phyloP scores from a whole-genome alignment of 2,329 filamentous ascomycete species.

The Fusarium sp. region DNA sequence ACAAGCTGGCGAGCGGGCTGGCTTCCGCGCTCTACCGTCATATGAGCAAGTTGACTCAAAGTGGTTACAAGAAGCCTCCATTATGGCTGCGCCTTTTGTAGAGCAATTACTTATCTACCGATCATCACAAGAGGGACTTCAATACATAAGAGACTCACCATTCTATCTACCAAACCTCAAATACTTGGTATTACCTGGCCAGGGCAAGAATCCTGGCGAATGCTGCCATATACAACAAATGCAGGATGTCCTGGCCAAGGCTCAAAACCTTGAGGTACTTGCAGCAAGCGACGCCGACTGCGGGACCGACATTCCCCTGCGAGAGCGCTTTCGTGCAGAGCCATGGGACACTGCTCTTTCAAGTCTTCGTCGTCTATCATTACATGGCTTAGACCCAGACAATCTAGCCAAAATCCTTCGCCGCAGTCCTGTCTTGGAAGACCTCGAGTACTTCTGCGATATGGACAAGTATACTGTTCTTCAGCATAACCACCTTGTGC shows the following conservation, averaged over 20 bases:
- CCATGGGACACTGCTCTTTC: constrained; percentile 45
- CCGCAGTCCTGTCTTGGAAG: constrained; percentile 44
- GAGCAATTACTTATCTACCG: constrained; percentile 47
- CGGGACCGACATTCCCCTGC: constrained; percentile 44
- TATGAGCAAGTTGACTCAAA: constrained; percentile 46
- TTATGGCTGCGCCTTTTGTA: constrained; percentile 47
- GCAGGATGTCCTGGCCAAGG: constrained; percentile 46
- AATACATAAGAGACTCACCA: constrained; percentile 46
- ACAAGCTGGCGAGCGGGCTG: constrained; percentile 44
- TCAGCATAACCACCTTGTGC: constrained; percentile 39
- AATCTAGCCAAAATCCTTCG: constrained; percentile 46
- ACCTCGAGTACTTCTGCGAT: constrained; percentile 48
- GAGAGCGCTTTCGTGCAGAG: constrained; percentile 45
- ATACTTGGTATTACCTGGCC: constrained; percentile 45
- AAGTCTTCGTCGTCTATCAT: constrained; percentile 43
- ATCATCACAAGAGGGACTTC: constrained; percentile 45
- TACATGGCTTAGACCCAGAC: constrained; percentile 46
- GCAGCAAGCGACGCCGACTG: constrained; percentile 46
- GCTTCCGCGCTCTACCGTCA: constrained; percentile 42
- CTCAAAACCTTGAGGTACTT: constrained; percentile 44
- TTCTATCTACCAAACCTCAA: constrained; percentile 48
- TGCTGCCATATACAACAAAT: constrained; percentile 49
- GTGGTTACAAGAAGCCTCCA: constrained; percentile 47
- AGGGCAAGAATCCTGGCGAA: constrained; percentile 43
- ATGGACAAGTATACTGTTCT: constrained; percentile 49